These are phyloP conservation scores for Crithidia thermophila DNA, from an alignment of 208 protist species.

Conservation along the genomic window DNA sequence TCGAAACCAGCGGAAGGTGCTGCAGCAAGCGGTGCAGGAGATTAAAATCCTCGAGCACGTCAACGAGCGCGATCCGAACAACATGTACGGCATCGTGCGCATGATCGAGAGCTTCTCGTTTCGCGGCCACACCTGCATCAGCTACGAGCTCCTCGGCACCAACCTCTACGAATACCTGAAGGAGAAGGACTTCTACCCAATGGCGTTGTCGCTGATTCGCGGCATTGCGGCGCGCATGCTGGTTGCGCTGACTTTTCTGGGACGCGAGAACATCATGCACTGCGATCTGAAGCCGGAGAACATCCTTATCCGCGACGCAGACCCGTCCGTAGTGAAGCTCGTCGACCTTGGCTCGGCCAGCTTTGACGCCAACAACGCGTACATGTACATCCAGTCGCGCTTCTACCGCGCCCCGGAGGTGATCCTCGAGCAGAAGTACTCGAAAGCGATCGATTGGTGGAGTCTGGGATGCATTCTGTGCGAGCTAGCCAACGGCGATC, in stretches of 20 bases:
- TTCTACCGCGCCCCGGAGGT: constrained; percentile 94
- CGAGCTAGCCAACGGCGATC: constrained; percentile 92
- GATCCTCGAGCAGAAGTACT: constrained; percentile 80
- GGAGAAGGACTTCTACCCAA: constrained; percentile 70
- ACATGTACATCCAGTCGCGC: constrained; percentile 94
- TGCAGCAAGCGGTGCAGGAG: constrained; percentile 75
- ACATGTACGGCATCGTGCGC: constrained; percentile 68
- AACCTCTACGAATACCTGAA: constrained; percentile 86
- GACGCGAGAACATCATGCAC: constrained; percentile 92
- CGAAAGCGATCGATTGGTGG: constrained; percentile 92
- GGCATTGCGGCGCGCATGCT: constrained; percentile 75
- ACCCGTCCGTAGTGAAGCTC: constrained; percentile 93
- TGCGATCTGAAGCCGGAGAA: constrained; percentile 98
- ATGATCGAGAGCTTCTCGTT: constrained; percentile 79
- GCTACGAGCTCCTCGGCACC: constrained; percentile 70
- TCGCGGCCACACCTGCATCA: constrained; percentile 77
- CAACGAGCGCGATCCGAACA: constrained; percentile 57
- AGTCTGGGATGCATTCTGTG: constrained; percentile 94
- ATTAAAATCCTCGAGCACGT: constrained; percentile 81
- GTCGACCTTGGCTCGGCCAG: constrained; percentile 98
- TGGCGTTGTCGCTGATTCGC: constrained; percentile 67
- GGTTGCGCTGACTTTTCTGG: constrained; percentile 79
- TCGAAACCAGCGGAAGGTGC: constrained; percentile 65
- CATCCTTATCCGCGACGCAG: constrained; percentile 82
- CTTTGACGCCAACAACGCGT: constrained; percentile 89